These are phyloP conservation scores for Phytophthora meadii DNA, from an alignment of 352 stramenopile species.

Conservation along the genomic window DNA sequence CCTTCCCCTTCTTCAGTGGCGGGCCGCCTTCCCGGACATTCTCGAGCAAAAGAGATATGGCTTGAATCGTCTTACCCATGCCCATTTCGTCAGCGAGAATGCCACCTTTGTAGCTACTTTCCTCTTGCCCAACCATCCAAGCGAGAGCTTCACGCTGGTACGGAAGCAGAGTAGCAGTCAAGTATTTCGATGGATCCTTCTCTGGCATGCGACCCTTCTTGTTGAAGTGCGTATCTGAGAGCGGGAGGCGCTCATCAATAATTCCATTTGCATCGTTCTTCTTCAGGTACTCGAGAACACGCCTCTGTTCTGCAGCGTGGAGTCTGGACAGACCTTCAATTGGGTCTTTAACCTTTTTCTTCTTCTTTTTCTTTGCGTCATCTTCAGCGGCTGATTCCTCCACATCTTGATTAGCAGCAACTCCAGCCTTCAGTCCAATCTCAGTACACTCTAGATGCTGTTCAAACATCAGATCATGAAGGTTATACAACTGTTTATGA, in stretches of 20 bases:
- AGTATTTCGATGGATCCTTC: conserved; percentile 71
- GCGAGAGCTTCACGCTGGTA: conserved; percentile 98
- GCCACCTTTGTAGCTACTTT: conserved; percentile 89
- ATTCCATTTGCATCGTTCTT: conserved; percentile 57
- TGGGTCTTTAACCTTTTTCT: conserved; percentile 36
- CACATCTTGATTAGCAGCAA: conserved; percentile 17
- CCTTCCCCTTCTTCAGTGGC: conserved; percentile 20
- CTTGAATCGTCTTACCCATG: conserved; percentile 98
- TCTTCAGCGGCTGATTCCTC: conserved; percentile 24
- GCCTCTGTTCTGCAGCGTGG: conserved; percentile 46
- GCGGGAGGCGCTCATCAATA: conserved; percentile 73
- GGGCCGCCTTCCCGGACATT: conserved; percentile 63
- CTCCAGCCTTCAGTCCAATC: conserved; percentile 27
- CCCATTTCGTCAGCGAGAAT: conserved; percentile 99
- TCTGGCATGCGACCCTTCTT: conserved; percentile 73
- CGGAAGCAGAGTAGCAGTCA: conserved; percentile 94
- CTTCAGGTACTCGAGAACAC: conserved; percentile 63
- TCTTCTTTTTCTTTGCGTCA: conserved; percentile 17
- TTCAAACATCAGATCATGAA: not conserved
- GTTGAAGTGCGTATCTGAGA: conserved; percentile 76
- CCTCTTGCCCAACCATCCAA: conserved; percentile 96
- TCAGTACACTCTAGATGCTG: conserved; percentile 49
- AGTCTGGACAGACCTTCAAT: conserved; percentile 61
- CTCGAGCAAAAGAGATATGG: conserved; percentile 96
- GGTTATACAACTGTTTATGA: too few species aligned